A percentile compares a stretch with the other conserved stretches of the same genome.
phyloP scores from a whole-genome alignment of 176 grass and related monocot genomes.

The Tillandsia fasciculata region DNA sequence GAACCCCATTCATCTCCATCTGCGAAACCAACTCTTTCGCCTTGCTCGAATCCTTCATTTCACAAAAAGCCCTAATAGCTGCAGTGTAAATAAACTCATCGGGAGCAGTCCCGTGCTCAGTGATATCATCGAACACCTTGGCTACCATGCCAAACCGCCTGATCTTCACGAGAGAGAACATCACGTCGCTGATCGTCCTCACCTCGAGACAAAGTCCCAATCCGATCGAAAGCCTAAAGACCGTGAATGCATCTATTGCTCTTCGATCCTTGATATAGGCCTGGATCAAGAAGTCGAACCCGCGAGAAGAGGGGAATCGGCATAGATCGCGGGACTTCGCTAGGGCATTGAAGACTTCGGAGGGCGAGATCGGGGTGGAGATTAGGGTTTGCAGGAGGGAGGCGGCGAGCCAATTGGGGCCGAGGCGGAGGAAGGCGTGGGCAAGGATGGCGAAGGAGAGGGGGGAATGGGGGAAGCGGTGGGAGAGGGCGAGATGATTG shows the following conservation, averaged over 20 bases:
- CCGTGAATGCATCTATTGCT: slow-evolving; percentile 29
- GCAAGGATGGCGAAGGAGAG: slow-evolving; percentile 23
- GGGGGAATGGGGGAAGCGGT: slow-evolving; percentile 15
- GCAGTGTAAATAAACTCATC: slow-evolving; percentile 54
- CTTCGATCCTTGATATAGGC: slow-evolving; percentile 34
- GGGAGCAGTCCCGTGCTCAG: not conserved
- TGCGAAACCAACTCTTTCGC: slow-evolving; percentile 20
- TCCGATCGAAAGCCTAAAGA: slow-evolving; percentile 26
- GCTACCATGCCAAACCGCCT: slow-evolving; percentile 41
- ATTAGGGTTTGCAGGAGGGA: slow-evolving; percentile 21
- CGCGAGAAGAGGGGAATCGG: not conserved
- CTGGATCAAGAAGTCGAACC: slow-evolving; percentile 23
- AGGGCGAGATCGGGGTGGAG: not conserved
- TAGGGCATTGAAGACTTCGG: slow-evolving; percentile 10
- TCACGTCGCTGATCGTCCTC: slow-evolving; percentile 41
- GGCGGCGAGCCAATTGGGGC: slow-evolving; percentile 12
- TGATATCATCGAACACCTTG: slow-evolving; percentile 53
- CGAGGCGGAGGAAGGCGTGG: slow-evolving; percentile 14
- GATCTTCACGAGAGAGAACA: slow-evolving; percentile 32
- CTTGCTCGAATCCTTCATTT: slow-evolving; percentile 30
- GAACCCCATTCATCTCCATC: slow-evolving; percentile 40
- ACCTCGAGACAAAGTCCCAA: slow-evolving; percentile 24
- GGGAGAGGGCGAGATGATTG: slow-evolving; percentile 17
- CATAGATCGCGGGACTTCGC: slow-evolving; percentile 14
- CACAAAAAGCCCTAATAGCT: slow-evolving; percentile 41